These are phyloP conservation scores for Fusarium duplospermum DNA, from an alignment of 2,329 filamentous ascomycete genomes.

Conservation along the genomic window DNA sequence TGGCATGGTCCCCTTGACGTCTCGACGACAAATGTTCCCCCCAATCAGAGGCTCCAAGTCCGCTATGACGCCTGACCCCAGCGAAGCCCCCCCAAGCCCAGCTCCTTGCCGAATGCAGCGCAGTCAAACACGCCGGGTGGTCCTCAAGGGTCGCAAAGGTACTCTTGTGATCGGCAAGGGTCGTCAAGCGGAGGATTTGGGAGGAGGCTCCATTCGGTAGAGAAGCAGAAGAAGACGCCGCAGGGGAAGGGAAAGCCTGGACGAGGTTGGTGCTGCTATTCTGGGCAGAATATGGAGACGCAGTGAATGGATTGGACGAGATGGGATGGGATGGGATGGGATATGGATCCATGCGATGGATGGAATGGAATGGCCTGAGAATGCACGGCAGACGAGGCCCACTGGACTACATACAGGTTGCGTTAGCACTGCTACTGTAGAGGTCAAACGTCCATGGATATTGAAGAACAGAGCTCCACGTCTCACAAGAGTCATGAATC, in stretches of 20 bases:
- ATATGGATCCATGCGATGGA: background rate
- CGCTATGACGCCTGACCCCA: slow-evolving; percentile 18
- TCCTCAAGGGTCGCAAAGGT: slow-evolving; percentile 13
- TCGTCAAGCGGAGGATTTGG: slow-evolving; percentile 27
- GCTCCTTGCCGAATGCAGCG: slow-evolving; percentile 35
- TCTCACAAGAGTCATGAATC: slow-evolving; percentile 9
- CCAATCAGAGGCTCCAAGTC: slow-evolving; percentile 35
- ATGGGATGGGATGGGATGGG: background rate
- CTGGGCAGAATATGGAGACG: background rate
- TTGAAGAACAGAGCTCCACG: slow-evolving; percentile 8
- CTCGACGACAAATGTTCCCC: slow-evolving; percentile 9
- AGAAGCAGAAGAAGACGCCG: slow-evolving; percentile 3
- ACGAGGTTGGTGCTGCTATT: background rate
- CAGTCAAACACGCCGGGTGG: slow-evolving; percentile 26
- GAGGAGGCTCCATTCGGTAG: slow-evolving; percentile 4
- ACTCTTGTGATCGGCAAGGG: slow-evolving; percentile 22
- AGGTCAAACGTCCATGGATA: background rate
- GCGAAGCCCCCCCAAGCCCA: slow-evolving; percentile 12
- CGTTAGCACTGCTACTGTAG: background rate
- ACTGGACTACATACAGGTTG: background rate
- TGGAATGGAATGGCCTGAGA: slow-evolving; percentile 28
- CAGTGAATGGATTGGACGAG: background rate
- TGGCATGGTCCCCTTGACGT: slow-evolving; percentile 31
- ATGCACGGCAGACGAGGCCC: slow-evolving; percentile 2
- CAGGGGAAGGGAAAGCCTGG: slow-evolving; percentile 4